Base-by-base conservation (phyloP, 2,329 filamentous ascomycete genomes). In the Talaromyces atroroseus region DNA sequence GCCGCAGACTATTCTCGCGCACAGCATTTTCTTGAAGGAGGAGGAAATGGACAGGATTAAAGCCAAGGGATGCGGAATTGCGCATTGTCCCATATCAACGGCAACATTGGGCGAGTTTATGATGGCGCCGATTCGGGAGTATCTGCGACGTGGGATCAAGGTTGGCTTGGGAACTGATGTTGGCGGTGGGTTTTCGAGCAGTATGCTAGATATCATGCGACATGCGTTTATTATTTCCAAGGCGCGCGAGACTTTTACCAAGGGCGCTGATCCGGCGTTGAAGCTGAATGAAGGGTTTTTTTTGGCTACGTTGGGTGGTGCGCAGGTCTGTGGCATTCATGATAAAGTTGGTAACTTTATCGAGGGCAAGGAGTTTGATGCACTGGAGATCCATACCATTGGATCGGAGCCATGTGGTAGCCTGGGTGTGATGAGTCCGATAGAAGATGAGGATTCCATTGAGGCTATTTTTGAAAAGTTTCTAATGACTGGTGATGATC, bases 111-210 rank as follows among this genome's bases (percentile, higher is more conserved):
- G 81, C 2, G 81, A 79, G 16, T 84, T 81, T 20, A 73, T 85
- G 83, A 79, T 79, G 0, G 83, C 82, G 0, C 82, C 70, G 0
- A 72, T 87, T 6, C 76, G 82, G 1, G 77, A 82, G 23, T 84
- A 85, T 53, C 70, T 87, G 5, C 67, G 74, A 0, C 71, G 74
- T 1, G 82, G 78, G 1, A 80, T 87, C 64, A 85, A 86, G 58
- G 82, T 87, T n/a, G 85, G 85, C 0, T 69, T 88, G 0, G 85
- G 85, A 0, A 87, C 84, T 0, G 84, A 87, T 60, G 82, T 79
- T 45, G 83, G 83, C 2, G 85, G 83, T 29, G 84, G 84, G 0
- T 86, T 81, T 67, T 82, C 82, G 4, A 78, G 76, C 5, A 80
- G 78, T 10, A 85, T 87, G 64, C 71, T 72, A 5, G 68, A 71